Base-by-base conservation (phyloP, 1,139 yeast species). In the Candida buenavistaensis region DNA sequence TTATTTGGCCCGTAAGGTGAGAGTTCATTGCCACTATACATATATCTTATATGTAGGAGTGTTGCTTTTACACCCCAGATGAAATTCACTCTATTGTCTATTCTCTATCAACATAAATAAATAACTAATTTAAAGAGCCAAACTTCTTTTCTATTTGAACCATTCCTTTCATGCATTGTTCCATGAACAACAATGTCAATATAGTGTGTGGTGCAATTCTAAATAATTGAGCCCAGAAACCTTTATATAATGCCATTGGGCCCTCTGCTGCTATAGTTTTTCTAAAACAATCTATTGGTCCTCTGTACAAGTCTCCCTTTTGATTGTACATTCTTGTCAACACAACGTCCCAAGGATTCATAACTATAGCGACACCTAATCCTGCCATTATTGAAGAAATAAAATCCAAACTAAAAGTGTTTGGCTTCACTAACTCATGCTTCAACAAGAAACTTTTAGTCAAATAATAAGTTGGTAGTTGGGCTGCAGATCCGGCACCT, bases 261-360 rank as follows among this genome's bases (percentile, higher is more conserved):
- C 98, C 98, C 63, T 92, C 98, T 19, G 80, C 68, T 39, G 65
- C 69, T 21, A 90, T 75, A 0, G 97, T 90, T 63, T 92, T 90
- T 40, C 78, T 54, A 40, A 89, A 68, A 66, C 98, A 92, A 60
- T 92, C 98, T 14, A 89, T 51, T 2, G 96, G 95, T 4, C 95
- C 95, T 40, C 67, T 74, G 64, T 92, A 92, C 39, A 85, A 74
- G 51, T 86, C 76, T 25, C 96, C 96, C 61, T 82, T 87, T 59
- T 92, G 97, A 61, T 92, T 92, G 64, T 90, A 92, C 60, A 94
- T 83, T 64, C 98, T 76, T 2, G 98, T 92, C 63, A 92, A 70
- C 36, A 92, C 77, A 36, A 92, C 97, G 59, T 92, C 98, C 80
- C 96, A 88, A 12, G 97, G 97, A 57, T 89, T 90, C 97, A 94